A percentile compares a stretch with the other conserved stretches of the same genome.
Conservation (phyloP, 345 rosid genomes). For the Salix suchowensis region DNA sequence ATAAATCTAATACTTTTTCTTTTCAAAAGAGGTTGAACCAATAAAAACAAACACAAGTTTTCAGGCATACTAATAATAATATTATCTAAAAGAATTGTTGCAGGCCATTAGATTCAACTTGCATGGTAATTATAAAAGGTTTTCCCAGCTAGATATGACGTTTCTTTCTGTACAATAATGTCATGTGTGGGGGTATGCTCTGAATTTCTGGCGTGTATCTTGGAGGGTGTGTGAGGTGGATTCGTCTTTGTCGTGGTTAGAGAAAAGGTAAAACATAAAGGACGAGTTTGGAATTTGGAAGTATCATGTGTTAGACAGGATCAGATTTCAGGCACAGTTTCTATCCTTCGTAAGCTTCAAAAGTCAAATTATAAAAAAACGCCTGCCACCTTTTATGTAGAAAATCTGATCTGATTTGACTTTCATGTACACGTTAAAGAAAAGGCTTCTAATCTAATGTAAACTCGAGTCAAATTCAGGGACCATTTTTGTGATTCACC, state of each 20-base stretch:
- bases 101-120: no score
- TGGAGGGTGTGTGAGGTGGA: constrained; percentile 8
- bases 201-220: constrained; percentile 24
- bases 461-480: background rate
- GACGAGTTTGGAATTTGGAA: constrained; percentile 40
- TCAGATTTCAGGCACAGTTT: constrained; percentile 21
- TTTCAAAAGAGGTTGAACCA: no score
- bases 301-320: constrained; percentile 20
- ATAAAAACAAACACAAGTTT: no score
- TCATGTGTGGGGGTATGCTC: background rate
- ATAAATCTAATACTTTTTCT: no score
- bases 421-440: background rate
- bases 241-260: constrained; percentile 25
- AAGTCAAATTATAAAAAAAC: constrained; percentile 60
- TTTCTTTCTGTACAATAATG: background rate
- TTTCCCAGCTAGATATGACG: background rate
- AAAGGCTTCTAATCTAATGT: background rate
- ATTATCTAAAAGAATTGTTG: no score
- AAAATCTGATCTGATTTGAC: background rate
- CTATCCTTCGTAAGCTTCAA: background rate
- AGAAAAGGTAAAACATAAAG: constrained; percentile 24
- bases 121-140: no score
- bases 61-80: no score
- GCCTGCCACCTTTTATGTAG: constrained; percentile 37
- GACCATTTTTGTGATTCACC: background rate